Evolutionary conservation across 352 stramenopile species (phyloP), one percentile per base, ranked within the genome.

Genomic region (Halophytophthora polymorphica): DNA sequence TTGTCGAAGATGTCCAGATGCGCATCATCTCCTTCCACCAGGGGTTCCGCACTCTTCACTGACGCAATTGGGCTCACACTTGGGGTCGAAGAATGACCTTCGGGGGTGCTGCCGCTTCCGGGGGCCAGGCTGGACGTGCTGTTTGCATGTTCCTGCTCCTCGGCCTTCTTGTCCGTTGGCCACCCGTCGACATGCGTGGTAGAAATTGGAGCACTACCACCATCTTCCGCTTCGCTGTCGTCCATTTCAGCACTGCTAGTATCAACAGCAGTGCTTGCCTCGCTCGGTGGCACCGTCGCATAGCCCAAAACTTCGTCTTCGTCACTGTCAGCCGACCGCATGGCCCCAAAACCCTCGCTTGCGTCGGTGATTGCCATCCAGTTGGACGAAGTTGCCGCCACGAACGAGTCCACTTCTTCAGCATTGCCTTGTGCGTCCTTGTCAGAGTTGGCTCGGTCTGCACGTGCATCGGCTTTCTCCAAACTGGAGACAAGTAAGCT

Each of bases 1-100:
- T 61, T 57, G 44, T 74, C 61, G 44, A 77, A 72, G 14, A 74
- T 64, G 35, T 61, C 57, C 21, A 74, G 56, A 1, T 38, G 15
- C 35, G 36, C 25, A 28, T 64, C 25, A 28, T 64, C 51, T 4
- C 51, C 36, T 45, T 56, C n/a, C n/a, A 18, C 42, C 10, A 25
- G 25, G 1, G 19, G 3, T 8, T 52, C 46, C 1, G 3, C 6
- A 3, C 35, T 56, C 31, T 21, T 40, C 33, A 36, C 7, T 18
- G 40, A 29, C 12, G 40, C 36, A 12, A 52, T 13, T 1, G 33
- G 29, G 19, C 19, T 41, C 4, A n/a, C 29, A 1, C 37, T 39
- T 5, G 36, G 21, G 29, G 42, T 7, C 1, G 7, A 14, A 17
- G n/a, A 4, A 18, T 50, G 40, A 2, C 39, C 33, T 17, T 35